These are phyloP conservation scores for Linnemannia exigua DNA, from an alignment of 192 early-diverging fungal species.

Conservation along the genomic window DNA sequence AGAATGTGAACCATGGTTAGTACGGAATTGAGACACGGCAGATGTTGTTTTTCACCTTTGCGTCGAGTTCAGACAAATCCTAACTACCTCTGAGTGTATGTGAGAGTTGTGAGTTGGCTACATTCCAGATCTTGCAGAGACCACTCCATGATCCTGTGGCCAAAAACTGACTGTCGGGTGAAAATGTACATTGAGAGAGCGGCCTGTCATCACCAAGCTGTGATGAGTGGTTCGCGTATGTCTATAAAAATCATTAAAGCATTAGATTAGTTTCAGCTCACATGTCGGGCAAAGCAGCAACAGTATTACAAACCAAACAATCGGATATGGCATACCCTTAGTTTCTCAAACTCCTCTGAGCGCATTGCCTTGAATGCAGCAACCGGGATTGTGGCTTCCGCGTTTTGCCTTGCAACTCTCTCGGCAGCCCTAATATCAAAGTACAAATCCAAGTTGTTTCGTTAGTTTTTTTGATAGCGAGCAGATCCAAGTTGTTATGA, in stretches of 20 bases:
- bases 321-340: slow-evolving; percentile 67
- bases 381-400: slow-evolving; percentile 76
- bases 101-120: slow-evolving; percentile 78
- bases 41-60: not conserved
- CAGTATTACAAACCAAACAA: not conserved
- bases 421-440: slow-evolving; percentile 67
- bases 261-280: not conserved
- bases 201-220: slow-evolving; percentile 95
- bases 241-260: slow-evolving; percentile 26
- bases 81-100: slow-evolving; percentile 63
- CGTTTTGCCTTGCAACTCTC: slow-evolving; percentile 74
- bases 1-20: not conserved
- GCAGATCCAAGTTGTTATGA: not conserved
- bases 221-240: slow-evolving; percentile 79
- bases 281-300: too few relatives aligned
- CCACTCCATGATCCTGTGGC: slow-evolving; percentile 92
- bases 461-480: not conserved
- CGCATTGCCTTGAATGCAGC: slow-evolving; percentile 76
- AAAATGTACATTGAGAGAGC: slow-evolving; percentile 80
- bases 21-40: too few relatives aligned
- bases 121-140: slow-evolving; percentile 87
- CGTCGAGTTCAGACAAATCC: slow-evolving; percentile 15
- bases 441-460: not conserved
- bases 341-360: slow-evolving; percentile 78
- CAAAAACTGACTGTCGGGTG: slow-evolving; percentile 82